A percentile compares a stretch with the other conserved stretches of the same genome.
phyloP scores from a whole-genome alignment of 163 green algal species.

The Chlorella variabilis region DNA sequence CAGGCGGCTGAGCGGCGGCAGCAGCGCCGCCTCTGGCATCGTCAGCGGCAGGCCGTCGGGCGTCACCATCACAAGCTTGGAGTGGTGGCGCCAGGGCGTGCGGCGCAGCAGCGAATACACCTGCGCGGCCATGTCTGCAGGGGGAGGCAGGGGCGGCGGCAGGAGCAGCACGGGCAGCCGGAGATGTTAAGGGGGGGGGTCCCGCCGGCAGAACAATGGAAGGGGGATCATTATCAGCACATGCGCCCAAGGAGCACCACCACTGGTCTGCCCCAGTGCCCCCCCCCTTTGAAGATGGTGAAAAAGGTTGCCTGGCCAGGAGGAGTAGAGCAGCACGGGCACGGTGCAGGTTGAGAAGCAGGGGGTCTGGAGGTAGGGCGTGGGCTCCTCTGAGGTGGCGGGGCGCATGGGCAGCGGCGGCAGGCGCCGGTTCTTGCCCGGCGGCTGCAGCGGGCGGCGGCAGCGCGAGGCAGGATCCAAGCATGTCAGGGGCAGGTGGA shows the following conservation, averaged over 20 bases:
- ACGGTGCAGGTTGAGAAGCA: slow-evolving; percentile 19
- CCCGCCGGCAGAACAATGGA: too few species aligned
- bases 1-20: slow-evolving; percentile 20
- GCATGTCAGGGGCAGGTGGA: too few species aligned
- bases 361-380: slow-evolving; percentile 8
- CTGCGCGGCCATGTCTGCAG: slow-evolving; percentile 16
- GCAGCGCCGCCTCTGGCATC: slow-evolving; percentile 20
- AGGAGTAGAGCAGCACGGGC: slow-evolving; percentile 16
- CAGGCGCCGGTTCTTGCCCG: neutral
- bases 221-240: too few species aligned
- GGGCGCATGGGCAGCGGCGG: slow-evolving; percentile 20
- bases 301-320: slow-evolving; percentile 24
- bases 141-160: neutral
- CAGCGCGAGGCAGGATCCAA: too few species aligned
- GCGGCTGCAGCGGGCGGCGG: neutral
- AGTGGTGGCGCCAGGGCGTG: slow-evolving; percentile 23
- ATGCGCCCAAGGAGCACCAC: neutral
- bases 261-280: neutral
- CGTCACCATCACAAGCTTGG: slow-evolving; percentile 27
- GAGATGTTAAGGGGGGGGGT: too few species aligned
- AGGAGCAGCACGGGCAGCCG: neutral
- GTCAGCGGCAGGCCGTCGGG: slow-evolving; percentile 20
- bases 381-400: neutral
- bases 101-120: slow-evolving; percentile 27
- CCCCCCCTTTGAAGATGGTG: slow-evolving; percentile 29